phyloP scores from a whole-genome alignment of 495 filamentous ascomycete genomes.

The Lasiosphaeria miniovina region DNA sequence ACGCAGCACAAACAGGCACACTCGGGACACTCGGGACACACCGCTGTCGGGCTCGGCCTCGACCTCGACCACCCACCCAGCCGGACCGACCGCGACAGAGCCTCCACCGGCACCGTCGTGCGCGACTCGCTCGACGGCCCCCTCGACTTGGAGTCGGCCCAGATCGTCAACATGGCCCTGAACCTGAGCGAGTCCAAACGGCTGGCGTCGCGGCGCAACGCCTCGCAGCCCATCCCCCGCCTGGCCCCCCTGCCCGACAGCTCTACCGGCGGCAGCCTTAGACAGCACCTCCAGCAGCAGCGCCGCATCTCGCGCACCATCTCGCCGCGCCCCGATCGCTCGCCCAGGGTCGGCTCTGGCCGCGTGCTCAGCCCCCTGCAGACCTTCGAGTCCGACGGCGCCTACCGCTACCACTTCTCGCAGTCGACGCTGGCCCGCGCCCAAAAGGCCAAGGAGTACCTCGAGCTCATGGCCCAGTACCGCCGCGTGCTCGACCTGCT shows the following conservation, averaged over 20 bases:
- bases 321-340: slow-evolving; percentile 52
- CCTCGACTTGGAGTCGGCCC: slow-evolving; percentile 70
- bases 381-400: slow-evolving; percentile 37
- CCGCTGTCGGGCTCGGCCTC: not conserved
- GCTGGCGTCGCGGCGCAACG: slow-evolving; percentile 53
- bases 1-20: too few relatives aligned
- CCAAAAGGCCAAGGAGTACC: slow-evolving; percentile 71
- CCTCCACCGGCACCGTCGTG: slow-evolving; percentile 11
- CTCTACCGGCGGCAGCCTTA: slow-evolving; percentile 52
- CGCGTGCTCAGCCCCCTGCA: slow-evolving; percentile 43
- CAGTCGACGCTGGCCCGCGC: slow-evolving; percentile 73
- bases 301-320: slow-evolving; percentile 55
- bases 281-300: slow-evolving; percentile 65
- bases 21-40: too few relatives aligned
- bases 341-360: slow-evolving; percentile 32
- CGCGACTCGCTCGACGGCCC: slow-evolving; percentile 21
- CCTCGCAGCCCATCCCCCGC: slow-evolving; percentile 47
- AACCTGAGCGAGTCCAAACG: slow-evolving; percentile 81
- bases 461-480: slow-evolving; percentile 80
- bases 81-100: slow-evolving; percentile 6
- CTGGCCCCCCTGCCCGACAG: slow-evolving; percentile 42
- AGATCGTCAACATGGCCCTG: slow-evolving; percentile 87
- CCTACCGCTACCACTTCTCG: slow-evolving; percentile 63
- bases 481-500: slow-evolving; percentile 70
- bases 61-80: not conserved